Evolutionary conservation across 805 yeast species (phyloP), one percentile per base, ranked within the genome.

Genomic region (Sugiyamaella valdiviana): DNA sequence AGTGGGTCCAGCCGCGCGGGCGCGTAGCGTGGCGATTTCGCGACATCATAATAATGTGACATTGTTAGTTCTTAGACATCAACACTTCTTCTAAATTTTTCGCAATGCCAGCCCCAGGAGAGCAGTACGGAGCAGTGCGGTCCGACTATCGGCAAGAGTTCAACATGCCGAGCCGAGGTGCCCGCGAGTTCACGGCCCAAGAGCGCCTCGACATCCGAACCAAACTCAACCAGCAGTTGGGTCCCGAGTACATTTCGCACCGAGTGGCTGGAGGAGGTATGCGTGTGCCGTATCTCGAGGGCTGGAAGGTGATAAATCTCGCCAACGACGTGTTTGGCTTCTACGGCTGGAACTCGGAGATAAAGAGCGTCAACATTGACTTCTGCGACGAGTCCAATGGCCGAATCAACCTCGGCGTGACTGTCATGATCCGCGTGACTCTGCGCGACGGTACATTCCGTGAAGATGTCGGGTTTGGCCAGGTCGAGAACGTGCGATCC

Each of bases 391-490:
- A 49, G 3, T 41, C 45, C 17, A 40, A 41, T 5, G 56, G 56
- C 4, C 45, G 55, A 16, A 41, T 56, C 39, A 44, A 46, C 10
- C 42, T 59, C 14, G 61, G 62, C 3, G 45, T 61, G 42, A 50
- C 59, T 3, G 72, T 73, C 1, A 61, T 62, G 6, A 85, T 89
- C 2, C 70, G 91, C 21, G 79, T 90, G 2, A 78, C 84, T 0
- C 69, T 90, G 36, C 78, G 77, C 57, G 95, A 86, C 61, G 96
- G 96, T 0, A 80, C 95, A 0, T 84, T 71, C 59, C 88, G 82
- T 48, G 93, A 84, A 59, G 85, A 83, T 51, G 73, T 77, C 19
- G 96, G 96, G 0, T 76, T 78, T 53, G 95, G 95, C 5, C 77
- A 75, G 44, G 76, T 79, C 19, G 86, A 81, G 32, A 82, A 81